These are phyloP conservation scores for Xylaria sp. DNA, from an alignment of 2,329 filamentous ascomycete genomes.

Conservation along the genomic window DNA sequence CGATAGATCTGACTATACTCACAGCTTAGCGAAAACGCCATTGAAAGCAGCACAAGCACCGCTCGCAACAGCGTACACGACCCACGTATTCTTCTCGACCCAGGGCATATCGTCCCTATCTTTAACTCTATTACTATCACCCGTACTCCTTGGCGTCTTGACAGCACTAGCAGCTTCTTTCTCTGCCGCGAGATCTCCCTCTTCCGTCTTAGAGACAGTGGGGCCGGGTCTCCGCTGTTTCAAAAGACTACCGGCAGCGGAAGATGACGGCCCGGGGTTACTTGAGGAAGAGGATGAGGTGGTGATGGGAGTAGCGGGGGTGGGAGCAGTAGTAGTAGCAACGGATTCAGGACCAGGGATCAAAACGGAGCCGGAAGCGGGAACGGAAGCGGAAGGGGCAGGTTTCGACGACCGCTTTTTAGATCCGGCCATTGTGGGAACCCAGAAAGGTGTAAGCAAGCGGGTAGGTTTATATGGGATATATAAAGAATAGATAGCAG, in stretches of 20 bases:
- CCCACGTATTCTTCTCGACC: constrained; percentile 62
- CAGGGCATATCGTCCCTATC: constrained; percentile 41
- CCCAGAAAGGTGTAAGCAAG: background rate
- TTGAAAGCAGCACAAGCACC: constrained; percentile 84
- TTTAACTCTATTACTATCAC: background rate
- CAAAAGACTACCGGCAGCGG: constrained; percentile 17
- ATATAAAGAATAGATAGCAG: background rate
- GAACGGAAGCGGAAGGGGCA: background rate
- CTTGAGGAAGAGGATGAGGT: constrained; percentile 9
- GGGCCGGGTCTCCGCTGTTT: constrained; percentile 25
- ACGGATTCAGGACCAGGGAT: background rate
- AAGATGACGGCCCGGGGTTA: constrained; percentile 23
- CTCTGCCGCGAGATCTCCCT: background rate
- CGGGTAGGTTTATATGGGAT: background rate
- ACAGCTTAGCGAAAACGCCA: constrained; percentile 86
- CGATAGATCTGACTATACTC: constrained; percentile 46
- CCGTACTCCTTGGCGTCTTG: background rate
- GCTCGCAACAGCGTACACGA: constrained; percentile 77
- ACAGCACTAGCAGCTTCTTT: background rate
- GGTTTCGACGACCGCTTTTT: constrained; percentile 1
- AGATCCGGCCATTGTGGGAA: constrained; percentile 2
- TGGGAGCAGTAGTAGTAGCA: background rate
- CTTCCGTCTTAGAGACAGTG: background rate
- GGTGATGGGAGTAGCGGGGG: constrained; percentile 14
- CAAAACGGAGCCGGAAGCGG: background rate